These are phyloP conservation scores for Leptomonas pyrrhocoris DNA, from an alignment of 208 protist species.

Conservation along the genomic window DNA sequence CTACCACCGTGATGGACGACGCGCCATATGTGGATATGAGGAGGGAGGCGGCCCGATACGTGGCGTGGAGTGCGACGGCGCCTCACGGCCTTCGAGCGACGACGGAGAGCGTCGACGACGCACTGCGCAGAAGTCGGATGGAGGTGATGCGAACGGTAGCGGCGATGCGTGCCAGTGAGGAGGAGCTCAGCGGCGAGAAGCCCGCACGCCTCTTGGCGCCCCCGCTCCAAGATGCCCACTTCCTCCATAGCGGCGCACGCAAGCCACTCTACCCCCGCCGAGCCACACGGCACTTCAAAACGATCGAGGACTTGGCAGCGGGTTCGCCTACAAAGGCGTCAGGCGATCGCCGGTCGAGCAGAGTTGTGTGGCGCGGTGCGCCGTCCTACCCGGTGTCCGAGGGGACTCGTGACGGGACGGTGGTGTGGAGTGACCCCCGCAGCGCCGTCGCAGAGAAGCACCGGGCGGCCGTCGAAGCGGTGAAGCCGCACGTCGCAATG, in stretches of 20 bases:
- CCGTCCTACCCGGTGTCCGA: background rate
- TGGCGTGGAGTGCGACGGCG: constrained; percentile 6
- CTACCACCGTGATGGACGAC: too few species aligned
- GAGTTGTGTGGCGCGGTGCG: background rate
- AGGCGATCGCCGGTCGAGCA: background rate
- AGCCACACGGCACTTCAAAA: constrained; percentile 13
- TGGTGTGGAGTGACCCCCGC: constrained; percentile 31
- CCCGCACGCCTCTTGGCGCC: background rate
- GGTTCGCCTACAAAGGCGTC: background rate
- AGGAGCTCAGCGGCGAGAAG: constrained; percentile 7
- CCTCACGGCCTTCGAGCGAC: constrained; percentile 8
- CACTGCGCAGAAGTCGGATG: constrained; percentile 14
- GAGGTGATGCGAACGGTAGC: constrained; percentile 29
- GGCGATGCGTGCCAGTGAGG: constrained; percentile 23
- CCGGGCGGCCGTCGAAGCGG: constrained; percentile 8
- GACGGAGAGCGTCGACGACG: constrained; percentile 15
- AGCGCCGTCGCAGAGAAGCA: constrained; percentile 27
- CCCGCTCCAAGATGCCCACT: background rate
- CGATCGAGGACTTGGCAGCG: constrained; percentile 10
- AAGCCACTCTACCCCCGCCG: constrained; percentile 18
- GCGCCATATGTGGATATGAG: background rate
- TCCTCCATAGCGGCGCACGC: background rate
- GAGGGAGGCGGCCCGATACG: constrained; percentile 7
- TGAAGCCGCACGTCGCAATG: constrained; percentile 12
- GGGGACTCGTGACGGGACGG: background rate